Evolutionary conservation across 2,329 filamentous ascomycete genomes (phyloP), one percentile per base, ranked within the genome.

Genomic region (Graphium sp.): DNA sequence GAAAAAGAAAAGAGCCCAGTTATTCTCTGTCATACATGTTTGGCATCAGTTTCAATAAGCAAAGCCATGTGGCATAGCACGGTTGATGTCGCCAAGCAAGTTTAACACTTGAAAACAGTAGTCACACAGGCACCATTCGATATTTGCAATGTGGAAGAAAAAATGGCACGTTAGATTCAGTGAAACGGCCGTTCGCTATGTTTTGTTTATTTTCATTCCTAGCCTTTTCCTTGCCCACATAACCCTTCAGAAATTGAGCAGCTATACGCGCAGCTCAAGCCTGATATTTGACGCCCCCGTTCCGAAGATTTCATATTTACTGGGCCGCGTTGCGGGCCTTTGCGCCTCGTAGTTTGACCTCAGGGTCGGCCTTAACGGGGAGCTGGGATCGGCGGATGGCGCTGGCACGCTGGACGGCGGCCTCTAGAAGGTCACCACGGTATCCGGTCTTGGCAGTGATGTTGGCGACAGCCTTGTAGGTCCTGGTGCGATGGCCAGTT

Each of bases 381-480:
- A 66, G 68, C 71, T 91, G 79, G 45, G 78, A 74, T 49, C 66
- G 65, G 56, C 76, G 79, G 64, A 93, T 70, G 48, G 84, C 83
- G 48, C 76, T 84, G 51, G 79, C 83, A 50, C 89, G 82, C 58
- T 83, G 65, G 48, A 95, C 75, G 46, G 87, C 85, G 47, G 66
- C 65, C 48, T 69, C 60, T 44, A 77, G 77, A 57, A 85, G 67
- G 53, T 87, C 80, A 47, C 67, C 48, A 46, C 80, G 81, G 77
- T 95, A 98, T 51, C 75, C 71, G 53, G 69, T 68, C 73, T 83
- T 84, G 56, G 83, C 78, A 46, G 75, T 73, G 54, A 66, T 64
- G 65, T 72, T 78, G 61, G 84, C 84, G 53, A 95, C 73, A 47
- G 69, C 68, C 65, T 79, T 81, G 75, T 85, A 95, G 62, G 79